phyloP scores from a whole-genome alignment of 371 early-diverging fungal species.

The Enterocytospora artemiae region DNA sequence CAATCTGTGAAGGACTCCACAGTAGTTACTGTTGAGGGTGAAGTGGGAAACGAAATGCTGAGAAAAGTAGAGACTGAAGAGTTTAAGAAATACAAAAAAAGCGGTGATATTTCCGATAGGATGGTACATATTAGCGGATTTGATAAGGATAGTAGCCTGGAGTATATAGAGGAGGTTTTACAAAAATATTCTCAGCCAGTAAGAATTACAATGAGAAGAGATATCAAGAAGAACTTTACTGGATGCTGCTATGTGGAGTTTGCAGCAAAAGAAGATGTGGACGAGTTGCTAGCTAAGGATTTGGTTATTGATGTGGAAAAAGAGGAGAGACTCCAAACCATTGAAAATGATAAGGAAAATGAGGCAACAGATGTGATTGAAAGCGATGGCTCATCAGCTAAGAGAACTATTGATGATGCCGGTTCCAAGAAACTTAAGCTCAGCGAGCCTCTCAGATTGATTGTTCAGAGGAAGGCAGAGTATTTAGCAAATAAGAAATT shows the following conservation, averaged over 20 bases:
- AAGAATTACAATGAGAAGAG: conserved; percentile 47
- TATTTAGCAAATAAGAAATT: conserved; percentile 23
- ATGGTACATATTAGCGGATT: conserved; percentile 42
- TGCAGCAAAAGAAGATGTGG: conserved; percentile 37
- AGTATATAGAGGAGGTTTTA: conserved; percentile 47
- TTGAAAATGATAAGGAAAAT: conserved; percentile 2
- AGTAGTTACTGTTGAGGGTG: conserved; percentile 14
- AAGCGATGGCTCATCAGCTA: too few species aligned
- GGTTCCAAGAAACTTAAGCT: conserved; percentile 18
- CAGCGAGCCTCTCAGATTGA: conserved; percentile 12
- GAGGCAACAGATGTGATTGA: too few species aligned
- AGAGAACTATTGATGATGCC: too few species aligned
- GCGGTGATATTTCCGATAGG: conserved; percentile 18
- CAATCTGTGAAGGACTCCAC: conserved; percentile 35
- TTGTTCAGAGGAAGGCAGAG: conserved; percentile 24
- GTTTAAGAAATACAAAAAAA: conserved; percentile 37
- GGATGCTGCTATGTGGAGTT: conserved; percentile 54
- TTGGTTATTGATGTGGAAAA: conserved; percentile 22
- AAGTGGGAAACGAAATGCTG: conserved; percentile 34
- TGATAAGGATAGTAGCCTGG: conserved; percentile 33
- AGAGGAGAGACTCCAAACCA: conserved; percentile 10
- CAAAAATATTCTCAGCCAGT: conserved; percentile 15
- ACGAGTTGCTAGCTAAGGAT: conserved; percentile 17
- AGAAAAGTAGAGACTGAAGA: conserved; percentile 48
- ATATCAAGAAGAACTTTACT: conserved; percentile 46